These are phyloP conservation scores for Lichtheimia ornata DNA, from an alignment of 371 early-diverging fungal genomes.

Conservation along the genomic window DNA sequence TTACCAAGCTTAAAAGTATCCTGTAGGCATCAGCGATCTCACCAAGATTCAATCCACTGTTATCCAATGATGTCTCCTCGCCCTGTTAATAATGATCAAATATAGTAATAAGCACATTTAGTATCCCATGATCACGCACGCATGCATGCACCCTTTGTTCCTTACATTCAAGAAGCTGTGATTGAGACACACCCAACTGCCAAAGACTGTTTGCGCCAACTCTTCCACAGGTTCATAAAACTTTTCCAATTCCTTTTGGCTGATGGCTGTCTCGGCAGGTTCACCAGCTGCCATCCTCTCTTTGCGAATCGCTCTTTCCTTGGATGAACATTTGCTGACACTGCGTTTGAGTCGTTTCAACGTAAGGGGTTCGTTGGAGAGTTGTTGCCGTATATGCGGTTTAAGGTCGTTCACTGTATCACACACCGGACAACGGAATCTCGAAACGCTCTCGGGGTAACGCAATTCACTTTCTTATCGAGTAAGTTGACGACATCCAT, in stretches of 20 bases:
- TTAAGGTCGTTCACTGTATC: constrained; percentile 82
- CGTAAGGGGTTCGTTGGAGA: constrained; percentile 47
- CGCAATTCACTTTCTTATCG: constrained; percentile 58
- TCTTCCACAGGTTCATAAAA: constrained; percentile 56
- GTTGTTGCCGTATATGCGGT: constrained; percentile 34
- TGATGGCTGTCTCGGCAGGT: constrained; percentile 9
- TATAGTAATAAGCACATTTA: background rate
- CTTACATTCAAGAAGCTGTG: constrained; percentile 73
- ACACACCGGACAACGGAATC: constrained; percentile 91
- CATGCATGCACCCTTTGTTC: background rate
- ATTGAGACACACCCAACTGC: constrained; percentile 71
- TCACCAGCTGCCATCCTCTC: constrained; percentile 14
- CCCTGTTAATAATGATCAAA: constrained; percentile 36
- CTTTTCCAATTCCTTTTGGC: constrained; percentile 29
- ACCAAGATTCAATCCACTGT: constrained; percentile 69
- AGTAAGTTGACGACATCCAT: background rate
- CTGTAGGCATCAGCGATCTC: constrained; percentile 73
- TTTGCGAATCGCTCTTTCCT: constrained; percentile 27
- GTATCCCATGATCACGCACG: background rate
- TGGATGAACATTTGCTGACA: constrained; percentile 35
- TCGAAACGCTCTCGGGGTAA: constrained; percentile 67
- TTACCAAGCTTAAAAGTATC: constrained; percentile 67
- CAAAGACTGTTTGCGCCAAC: constrained; percentile 63
- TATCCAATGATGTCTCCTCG: constrained; percentile 50
- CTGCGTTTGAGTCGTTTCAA: constrained; percentile 49